phyloP scores from a whole-genome alignment of 108 stramenopile species.

The Cyclostephanos tholiformis region DNA sequence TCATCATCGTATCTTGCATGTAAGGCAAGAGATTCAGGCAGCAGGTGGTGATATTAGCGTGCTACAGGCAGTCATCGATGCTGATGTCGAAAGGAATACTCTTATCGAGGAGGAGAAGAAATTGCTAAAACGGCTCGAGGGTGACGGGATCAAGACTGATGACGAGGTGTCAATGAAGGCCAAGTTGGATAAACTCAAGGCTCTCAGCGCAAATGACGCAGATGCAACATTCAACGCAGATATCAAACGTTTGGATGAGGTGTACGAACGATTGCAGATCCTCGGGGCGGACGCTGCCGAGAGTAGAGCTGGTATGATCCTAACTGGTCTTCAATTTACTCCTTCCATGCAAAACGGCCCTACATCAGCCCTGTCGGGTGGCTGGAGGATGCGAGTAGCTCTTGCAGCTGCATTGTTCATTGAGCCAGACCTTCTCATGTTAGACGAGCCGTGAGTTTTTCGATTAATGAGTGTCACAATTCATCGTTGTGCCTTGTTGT shows the following conservation, averaged over 20 bases:
- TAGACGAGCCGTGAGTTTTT: conserved; percentile 62
- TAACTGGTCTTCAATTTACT: conserved; percentile 93
- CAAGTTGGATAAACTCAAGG: conserved; percentile 54
- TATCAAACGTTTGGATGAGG: conserved; percentile 75
- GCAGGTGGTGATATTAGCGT: conserved; percentile 86
- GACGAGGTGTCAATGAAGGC: conserved; percentile 51
- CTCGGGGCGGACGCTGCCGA: conserved; percentile 91
- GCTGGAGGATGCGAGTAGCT: conserved; percentile 99
- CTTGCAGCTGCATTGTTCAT: conserved; percentile 96
- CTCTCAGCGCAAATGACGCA: conserved; percentile 36
- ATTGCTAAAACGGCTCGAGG: conserved; percentile 64
- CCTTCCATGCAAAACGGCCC: conserved; percentile 86
- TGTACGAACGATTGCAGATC: conserved; percentile 89
- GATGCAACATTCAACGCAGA: conserved; percentile 67
- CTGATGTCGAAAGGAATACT: conserved; percentile 87
- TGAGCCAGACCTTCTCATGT: conserved; percentile 82
- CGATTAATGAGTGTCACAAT: background rate
- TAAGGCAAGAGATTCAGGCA: conserved; percentile 92
- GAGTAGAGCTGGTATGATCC: conserved; percentile 85
- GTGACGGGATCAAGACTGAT: conserved; percentile 16
- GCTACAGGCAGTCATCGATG: conserved; percentile 91
- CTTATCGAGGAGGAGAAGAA: conserved; percentile 83
- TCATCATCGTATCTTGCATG: conserved; percentile 95
- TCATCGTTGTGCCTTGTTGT: conserved; percentile 8
- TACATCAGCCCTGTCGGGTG: conserved; percentile 88